Evolutionary conservation across 2,329 filamentous ascomycete species (phyloP), one percentile per base, ranked within the genome.

Genomic region (Paraphaeosphaeria sporulosa): DNA sequence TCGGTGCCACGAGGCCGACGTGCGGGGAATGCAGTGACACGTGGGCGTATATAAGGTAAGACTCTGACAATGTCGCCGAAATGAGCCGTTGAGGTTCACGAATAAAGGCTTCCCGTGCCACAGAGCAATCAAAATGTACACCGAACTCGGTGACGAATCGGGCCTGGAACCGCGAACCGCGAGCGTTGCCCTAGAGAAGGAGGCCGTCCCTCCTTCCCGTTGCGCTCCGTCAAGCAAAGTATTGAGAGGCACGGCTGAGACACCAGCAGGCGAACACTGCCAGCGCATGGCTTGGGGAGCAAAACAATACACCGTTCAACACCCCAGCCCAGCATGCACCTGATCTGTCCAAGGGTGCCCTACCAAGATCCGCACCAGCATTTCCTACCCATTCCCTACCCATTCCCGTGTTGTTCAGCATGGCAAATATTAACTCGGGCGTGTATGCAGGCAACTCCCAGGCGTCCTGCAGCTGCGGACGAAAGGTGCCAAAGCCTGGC

Each of bases 331-430:
- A 9, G 12, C 44, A 50, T 56, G 58, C 58, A 48, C 23, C 34
- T 23, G 58, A 60, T 57, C 54, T 42, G 25, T 47, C 42, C 51
- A 47, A 47, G 53, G 27, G 2, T 55, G 19, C 1, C 12, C 25
- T 66, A 64, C 62, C 60, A 64, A 64, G 62, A 66, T 66, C 60
- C 27, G 34, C 60, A 51, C 64, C 40, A 56, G 61, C 42, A 59
- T 6, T 55, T 40, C 27, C 53, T 46, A 36, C 23, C 15, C 30
- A 48, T 58, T 55, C 47, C 27, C 53, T 46, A 36, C 23, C 15
- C 30, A 48, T 58, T 43, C 60, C 58, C 55, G 27, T 43, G 48
- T 38, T 36, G 13, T n/a, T 17, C 10, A 40, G 52, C 64, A 64
- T 62, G 57, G 59, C 34, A 53, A 2, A 57, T 40, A 66, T 59